Base-by-base conservation (phyloP, 768 basidiomycete species). In the Kwoniella sp. region DNA sequence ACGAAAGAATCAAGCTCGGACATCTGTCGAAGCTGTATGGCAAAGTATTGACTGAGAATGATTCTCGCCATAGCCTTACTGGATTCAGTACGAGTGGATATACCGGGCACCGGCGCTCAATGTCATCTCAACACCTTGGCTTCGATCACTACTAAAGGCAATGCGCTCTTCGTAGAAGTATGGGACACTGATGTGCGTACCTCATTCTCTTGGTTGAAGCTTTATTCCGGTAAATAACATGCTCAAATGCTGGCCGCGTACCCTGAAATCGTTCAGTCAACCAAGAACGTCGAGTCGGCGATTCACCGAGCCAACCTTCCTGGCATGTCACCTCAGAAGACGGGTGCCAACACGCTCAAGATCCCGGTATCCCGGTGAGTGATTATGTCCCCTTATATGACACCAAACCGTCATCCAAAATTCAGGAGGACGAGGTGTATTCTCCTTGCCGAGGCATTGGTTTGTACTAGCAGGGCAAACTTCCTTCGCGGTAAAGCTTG, bases 231-330 rank as follows among this genome's bases (percentile, higher is more conserved):
- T n/a, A n/a, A n/a, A n/a, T n/a, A n/a, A n/a, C n/a, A n/a, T n/a
- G n/a, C n/a, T n/a, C n/a, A n/a, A n/a, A n/a, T n/a, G n/a, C n/a
- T n/a, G n/a, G n/a, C n/a, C n/a, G n/a, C n/a, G n/a, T n/a, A n/a
- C n/a, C n/a, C n/a, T n/a, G n/a, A n/a, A n/a, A 26, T 3, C 26
- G 25, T 24, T 37, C 33, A 65, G 64, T 33, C 58, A 1, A 69
- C 72, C 46, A 81, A 81, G 63, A 49, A 65, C 55, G 74, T 81
- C 33, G 79, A 80, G 59, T 72, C 74, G 13, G 78, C 79, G 7
- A 71, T 81, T 24, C 68, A 76, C 55, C 62, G 68, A 21, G 78
- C 80, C 40, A 81, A 81, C 61, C 59, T 81, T 8, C 79, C 77
- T 0, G 80, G 80, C 0, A 68, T 81, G 47, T 71, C 67, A 19